These are phyloP conservation scores for Suhomyces pyralidae DNA, from an alignment of 805 yeast species.

Conservation along the genomic window DNA sequence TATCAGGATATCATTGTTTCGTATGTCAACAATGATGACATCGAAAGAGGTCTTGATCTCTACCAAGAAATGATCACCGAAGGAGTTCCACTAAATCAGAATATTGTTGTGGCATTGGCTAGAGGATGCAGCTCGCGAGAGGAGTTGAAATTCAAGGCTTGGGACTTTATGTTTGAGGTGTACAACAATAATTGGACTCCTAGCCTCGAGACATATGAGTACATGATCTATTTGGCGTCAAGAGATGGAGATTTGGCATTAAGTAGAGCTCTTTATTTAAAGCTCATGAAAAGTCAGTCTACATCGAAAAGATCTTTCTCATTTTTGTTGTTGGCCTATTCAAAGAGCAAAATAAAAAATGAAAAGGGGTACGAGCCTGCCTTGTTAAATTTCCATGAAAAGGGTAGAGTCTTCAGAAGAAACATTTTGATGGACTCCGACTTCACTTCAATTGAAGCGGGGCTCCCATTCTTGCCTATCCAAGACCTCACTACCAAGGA, in stretches of 20 bases:
- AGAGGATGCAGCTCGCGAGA: conserved; percentile 61
- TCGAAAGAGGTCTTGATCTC: conserved; percentile 74
- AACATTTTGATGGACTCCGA: conserved; percentile 45
- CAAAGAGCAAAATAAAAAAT: conserved; percentile 29
- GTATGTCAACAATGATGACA: conserved; percentile 57
- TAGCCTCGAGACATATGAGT: conserved; percentile 51
- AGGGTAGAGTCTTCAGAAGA: conserved; percentile 46
- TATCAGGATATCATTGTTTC: conserved; percentile 72
- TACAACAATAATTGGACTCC: conserved; percentile 44
- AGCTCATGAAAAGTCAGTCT: conserved; percentile 36
- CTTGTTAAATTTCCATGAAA: conserved; percentile 38
- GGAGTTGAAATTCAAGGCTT: conserved; percentile 54
- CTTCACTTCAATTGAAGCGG: conserved; percentile 16
- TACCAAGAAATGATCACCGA: conserved; percentile 60
- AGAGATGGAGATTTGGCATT: conserved; percentile 74
- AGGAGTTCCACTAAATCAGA: conserved; percentile 28
- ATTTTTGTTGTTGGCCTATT: conserved; percentile 49
- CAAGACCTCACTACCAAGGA: conserved; percentile 34
- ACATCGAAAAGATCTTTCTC: conserved; percentile 41
- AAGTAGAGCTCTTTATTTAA: conserved; percentile 63
- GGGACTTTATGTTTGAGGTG: conserved; percentile 74
- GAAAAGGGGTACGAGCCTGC: conserved; percentile 22
- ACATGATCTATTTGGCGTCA: conserved; percentile 74
- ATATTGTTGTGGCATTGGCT: conserved; percentile 53
- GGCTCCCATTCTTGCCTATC: conserved; percentile 73